Base-by-base conservation (phyloP, 257 asterid genomes). In the Capsicum pubescens region DNA sequence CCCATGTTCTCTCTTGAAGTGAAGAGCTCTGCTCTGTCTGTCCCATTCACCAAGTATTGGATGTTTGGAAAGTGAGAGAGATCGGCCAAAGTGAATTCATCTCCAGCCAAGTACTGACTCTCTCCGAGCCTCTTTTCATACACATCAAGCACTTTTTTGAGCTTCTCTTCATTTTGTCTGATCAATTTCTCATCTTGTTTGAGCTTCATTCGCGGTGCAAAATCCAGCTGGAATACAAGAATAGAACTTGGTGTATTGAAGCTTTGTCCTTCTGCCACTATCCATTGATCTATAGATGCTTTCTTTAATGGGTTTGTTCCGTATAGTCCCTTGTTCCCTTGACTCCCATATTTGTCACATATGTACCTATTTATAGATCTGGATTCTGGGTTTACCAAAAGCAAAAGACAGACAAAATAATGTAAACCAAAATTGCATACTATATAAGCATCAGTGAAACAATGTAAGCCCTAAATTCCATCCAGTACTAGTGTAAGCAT, bases 271-370 rank as follows among this genome's bases (percentile, higher is more conserved):
- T 94, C 97, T 3, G 88, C 95, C 63, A 93, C 96, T 44, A 94
- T 69, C 98, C 97, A 94, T 83, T 94, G 98, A 79, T 94, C 97
- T 16, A 94, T 93, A 7, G 97, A 92, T 46, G 97, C 98, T 85
- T 89, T 94, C 90, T 85, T 97, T 83, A 93, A 84, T 4, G 89
- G 92, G 58, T 93, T 93, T 9, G 89, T 86, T 61, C 95, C 94
- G 9, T 87, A 92, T 15, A 94, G 91, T 17, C 82, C 69, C 80
- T 87, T 90, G 87, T 90, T 88, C 52, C 98, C 97, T 87, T 90
- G 93, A 84, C 82, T 86, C n/a, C 89, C 81, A 14, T 94, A 90
- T 85, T 93, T 93, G 8, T 92, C 93, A n/a, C 97, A 93, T 1
- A 94, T 83, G 56, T 94, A 94, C 86, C 95, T 89, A 8, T 89